phyloP scores from a whole-genome alignment of 306 rosid species.

The Corylus heterophylla region DNA sequence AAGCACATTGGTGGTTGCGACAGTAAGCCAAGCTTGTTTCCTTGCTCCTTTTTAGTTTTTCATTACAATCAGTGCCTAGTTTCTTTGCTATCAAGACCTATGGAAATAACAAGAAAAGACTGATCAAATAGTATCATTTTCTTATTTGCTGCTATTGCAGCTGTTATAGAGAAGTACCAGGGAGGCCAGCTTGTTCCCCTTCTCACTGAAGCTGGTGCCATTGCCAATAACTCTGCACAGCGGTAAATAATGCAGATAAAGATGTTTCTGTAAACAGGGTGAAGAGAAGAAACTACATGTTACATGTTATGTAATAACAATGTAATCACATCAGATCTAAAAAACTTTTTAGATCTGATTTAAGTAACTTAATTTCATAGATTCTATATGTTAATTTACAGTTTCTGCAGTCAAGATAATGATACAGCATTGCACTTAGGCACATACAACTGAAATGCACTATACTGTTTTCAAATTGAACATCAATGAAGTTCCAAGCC shows the following conservation, averaged over 20 bases:
- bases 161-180: constrained; percentile 54
- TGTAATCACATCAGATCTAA: background rate
- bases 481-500: too few relatives aligned
- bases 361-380: background rate
- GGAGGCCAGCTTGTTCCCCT: constrained; percentile 63
- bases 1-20: constrained; percentile 57
- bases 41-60: constrained; percentile 2
- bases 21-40: constrained; percentile 25
- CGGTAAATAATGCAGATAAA: constrained; percentile 20
- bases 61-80: background rate
- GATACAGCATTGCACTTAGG: background rate
- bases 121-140: background rate
- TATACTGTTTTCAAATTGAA: background rate
- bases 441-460: background rate
- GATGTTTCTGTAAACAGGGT: background rate
- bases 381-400: background rate
- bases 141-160: constrained; percentile 41
- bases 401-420: background rate
- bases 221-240: constrained; percentile 47
- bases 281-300: background rate
- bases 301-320: background rate
- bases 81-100: background rate
- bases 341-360: background rate
- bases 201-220: constrained; percentile 71
- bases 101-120: background rate